These are phyloP conservation scores for Rhytidiadelphus loreus DNA, from an alignment of 225 moss, liverwort and hornwort genomes.

Conservation along the genomic window DNA sequence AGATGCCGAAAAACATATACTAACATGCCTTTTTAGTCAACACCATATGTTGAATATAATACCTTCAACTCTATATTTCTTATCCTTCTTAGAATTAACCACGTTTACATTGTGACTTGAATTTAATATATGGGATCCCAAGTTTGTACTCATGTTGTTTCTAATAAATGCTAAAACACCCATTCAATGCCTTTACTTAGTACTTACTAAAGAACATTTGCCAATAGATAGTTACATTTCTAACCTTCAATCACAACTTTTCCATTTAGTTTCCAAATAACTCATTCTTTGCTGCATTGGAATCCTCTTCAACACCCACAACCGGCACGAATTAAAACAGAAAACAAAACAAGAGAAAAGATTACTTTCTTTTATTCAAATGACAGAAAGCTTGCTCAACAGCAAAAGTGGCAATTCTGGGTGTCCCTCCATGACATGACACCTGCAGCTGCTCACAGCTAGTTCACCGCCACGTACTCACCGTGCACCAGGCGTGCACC, in stretches of 20 bases:
- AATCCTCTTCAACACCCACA: neutral
- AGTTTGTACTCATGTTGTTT: neutral
- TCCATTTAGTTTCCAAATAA: neutral
- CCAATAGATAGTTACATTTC: neutral
- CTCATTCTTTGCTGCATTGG: neutral
- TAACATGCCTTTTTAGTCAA: too few species aligned
- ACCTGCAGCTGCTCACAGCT: neutral
- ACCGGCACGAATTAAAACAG: neutral
- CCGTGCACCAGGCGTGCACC: neutral
- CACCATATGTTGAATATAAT: too few species aligned
- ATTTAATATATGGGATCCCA: neutral
- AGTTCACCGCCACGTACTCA: neutral
- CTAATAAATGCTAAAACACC: neutral
- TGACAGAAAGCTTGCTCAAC: neutral
- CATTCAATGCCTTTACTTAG: fast-evolving
- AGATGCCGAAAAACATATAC: too few species aligned
- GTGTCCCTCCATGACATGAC: neutral
- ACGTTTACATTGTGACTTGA: too few species aligned
- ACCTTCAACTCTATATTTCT: neutral
- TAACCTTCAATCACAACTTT: neutral
- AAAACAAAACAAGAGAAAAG: neutral
- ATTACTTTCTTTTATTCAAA: neutral
- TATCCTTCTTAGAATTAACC: neutral
- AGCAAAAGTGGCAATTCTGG: neutral
- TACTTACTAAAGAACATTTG: neutral